A percentile compares a stretch with the other conserved stretches of the same genome.
phyloP scores from a whole-genome alignment of 768 basidiomycete genomes.

The Trametes coccinea region DNA sequence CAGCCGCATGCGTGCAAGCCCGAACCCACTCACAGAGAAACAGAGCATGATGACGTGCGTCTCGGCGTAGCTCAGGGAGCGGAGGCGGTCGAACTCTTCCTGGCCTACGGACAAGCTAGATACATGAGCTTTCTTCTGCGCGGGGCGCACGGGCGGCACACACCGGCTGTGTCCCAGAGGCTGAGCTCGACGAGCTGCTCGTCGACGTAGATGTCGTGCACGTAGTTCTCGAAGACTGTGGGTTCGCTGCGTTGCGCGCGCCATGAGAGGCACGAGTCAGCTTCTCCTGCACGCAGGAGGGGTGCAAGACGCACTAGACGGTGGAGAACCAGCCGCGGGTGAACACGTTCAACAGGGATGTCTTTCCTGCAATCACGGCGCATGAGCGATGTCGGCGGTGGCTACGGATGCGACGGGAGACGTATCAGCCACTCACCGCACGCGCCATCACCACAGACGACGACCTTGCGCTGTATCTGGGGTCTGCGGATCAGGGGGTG shows the following conservation, averaged over 20 bases:
- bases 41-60: conserved; percentile 96
- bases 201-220: conserved; percentile 85
- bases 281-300: background rate
- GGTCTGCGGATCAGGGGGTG: background rate
- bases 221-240: conserved; percentile 97
- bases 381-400: background rate
- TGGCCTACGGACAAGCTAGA: conserved; percentile 60
- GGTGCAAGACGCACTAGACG: conserved; percentile 67
- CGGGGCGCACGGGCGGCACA: conserved; percentile 24
- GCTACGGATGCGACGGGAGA: no score
- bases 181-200: conserved; percentile 88
- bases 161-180: conserved; percentile 97
- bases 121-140: conserved; percentile 22
- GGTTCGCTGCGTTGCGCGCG: conserved; percentile 59
- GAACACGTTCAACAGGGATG: conserved; percentile 84
- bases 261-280: background rate
- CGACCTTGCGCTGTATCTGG: conserved; percentile 62
- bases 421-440: conserved; percentile 58
- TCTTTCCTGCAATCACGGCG: conserved; percentile 57
- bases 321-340: conserved; percentile 92
- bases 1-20: background rate
- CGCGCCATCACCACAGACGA: conserved; percentile 96
- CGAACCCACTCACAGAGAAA: conserved; percentile 68
- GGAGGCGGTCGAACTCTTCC: conserved; percentile 92
- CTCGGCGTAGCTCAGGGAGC: conserved; percentile 95